Conservation (phyloP, 2,329 filamentous ascomycete genomes). For the Colletotrichum sp. region DNA sequence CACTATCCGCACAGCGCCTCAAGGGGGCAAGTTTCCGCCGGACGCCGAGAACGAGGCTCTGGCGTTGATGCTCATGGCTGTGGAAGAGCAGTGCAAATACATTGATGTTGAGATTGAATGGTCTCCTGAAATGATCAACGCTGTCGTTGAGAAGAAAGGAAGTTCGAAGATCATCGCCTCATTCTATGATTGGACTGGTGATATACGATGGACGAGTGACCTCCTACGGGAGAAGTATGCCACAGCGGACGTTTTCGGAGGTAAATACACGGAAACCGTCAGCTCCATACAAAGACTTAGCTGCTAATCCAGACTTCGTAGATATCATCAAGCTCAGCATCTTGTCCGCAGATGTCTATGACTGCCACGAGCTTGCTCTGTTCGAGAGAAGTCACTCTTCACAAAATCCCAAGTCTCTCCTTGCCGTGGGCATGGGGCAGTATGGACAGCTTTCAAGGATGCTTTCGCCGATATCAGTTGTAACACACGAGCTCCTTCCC, state of each 20-base stretch:
- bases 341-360: neutral
- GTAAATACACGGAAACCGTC: neutral
- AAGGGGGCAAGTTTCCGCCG: neutral
- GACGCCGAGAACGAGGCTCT: neutral
- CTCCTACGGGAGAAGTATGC: neutral
- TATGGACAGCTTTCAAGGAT: neutral
- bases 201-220: neutral
- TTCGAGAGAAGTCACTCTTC: neutral
- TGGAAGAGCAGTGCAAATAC: neutral
- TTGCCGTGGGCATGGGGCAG: neutral
- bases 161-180: neutral
- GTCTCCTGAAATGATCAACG: neutral
- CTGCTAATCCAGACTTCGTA: accelerated
- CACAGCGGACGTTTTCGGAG: neutral
- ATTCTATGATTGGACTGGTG: neutral
- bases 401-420: neutral
- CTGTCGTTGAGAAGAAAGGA: neutral
- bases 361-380: neutral
- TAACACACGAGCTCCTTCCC: neutral
- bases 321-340: neutral
- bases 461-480: neutral
- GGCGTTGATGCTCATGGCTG: neutral
- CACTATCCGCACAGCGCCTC: neutral
- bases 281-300: neutral
- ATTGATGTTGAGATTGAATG: neutral